A percentile compares a stretch with the other conserved stretches of the same genome.
phyloP scores from a whole-genome alignment of 495 filamentous ascomycete species.

The Xylaria intraflava region DNA sequence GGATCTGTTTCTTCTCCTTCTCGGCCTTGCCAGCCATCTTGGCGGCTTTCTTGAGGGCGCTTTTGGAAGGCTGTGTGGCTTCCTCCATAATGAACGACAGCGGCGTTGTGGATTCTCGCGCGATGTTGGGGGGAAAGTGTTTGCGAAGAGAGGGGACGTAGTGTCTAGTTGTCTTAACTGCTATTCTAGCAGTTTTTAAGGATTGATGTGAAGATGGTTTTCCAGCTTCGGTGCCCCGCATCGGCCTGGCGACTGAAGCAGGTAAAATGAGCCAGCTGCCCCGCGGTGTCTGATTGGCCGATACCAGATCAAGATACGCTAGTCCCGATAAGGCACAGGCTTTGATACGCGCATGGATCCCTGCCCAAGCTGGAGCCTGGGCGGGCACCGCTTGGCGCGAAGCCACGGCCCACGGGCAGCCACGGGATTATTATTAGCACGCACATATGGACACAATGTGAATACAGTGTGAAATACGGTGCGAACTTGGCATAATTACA shows the following conservation, averaged over 20 bases:
- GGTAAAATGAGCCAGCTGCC: not conserved
- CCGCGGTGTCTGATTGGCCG: slow-evolving; percentile 5
- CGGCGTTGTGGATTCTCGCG: not conserved
- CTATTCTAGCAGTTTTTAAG: no score
- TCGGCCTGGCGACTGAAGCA: slow-evolving; percentile 4
- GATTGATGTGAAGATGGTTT: not conserved
- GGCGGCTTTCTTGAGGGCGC: slow-evolving; percentile 62
- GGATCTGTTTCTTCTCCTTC: slow-evolving; percentile 54
- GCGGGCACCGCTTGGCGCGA: not conserved
- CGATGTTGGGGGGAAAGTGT: not conserved
- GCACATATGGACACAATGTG: no score
- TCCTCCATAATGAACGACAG: slow-evolving; percentile 30
- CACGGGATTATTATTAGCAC: no score
- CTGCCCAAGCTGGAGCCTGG: slow-evolving; percentile 1
- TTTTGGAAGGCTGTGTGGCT: slow-evolving; percentile 54
- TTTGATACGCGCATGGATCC: not conserved
- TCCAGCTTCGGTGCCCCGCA: slow-evolving; percentile 1
- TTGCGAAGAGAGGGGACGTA: not conserved
- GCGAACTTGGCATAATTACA: no score
- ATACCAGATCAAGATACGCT: slow-evolving; percentile 2
- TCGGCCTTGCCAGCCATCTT: slow-evolving; percentile 62
- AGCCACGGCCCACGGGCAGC: not conserved
- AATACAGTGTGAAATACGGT: no score
- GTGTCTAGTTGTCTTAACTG: not conserved
- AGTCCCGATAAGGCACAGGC: not conserved